These are phyloP conservation scores for Fusarium anguioides DNA, from an alignment of 2,329 filamentous ascomycete genomes.

Conservation along the genomic window DNA sequence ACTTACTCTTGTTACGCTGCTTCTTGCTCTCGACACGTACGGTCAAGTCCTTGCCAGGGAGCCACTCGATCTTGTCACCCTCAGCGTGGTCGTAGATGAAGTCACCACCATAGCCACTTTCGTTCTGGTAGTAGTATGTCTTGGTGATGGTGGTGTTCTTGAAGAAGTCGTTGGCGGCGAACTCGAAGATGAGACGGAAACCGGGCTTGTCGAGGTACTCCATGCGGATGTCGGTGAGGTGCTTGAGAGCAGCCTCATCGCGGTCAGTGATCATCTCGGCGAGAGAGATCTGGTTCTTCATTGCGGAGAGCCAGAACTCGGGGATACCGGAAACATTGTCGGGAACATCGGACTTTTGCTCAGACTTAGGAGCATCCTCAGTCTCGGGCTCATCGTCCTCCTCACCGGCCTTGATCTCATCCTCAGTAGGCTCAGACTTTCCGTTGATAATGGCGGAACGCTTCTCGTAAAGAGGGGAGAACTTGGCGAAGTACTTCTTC, in stretches of 20 bases:
- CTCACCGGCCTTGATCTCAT: conserved; percentile 88
- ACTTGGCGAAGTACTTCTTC: conserved; percentile 99
- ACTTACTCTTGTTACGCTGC: conserved; percentile 97
- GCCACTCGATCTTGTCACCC: conserved; percentile 98
- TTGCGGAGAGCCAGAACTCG: conserved; percentile 99
- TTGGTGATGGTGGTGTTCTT: conserved; percentile 97
- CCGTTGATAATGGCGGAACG: conserved; percentile 94
- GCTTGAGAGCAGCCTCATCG: conserved; percentile 92
- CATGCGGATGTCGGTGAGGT: conserved; percentile 94
- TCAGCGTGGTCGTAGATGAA: conserved; percentile 99
- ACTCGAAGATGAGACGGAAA: conserved; percentile 98
- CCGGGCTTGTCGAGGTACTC: conserved; percentile 98
- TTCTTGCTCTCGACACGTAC: conserved; percentile 98
- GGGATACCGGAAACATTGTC: conserved; percentile 81
- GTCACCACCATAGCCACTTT: conserved; percentile 97
- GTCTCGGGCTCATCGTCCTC: conserved; percentile 80
- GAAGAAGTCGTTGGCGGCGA: conserved; percentile 95
- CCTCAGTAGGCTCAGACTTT: conserved; percentile 82
- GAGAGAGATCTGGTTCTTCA: conserved; percentile 99
- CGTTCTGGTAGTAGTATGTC: conserved; percentile 99
- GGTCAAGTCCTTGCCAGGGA: conserved; percentile 90
- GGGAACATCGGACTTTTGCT: conserved; percentile 67
- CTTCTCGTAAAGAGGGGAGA: conserved; percentile 96
- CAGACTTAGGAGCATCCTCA: conserved; percentile 68
- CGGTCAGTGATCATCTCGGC: conserved; percentile 99